Evolutionary conservation across 768 basidiomycete species (phyloP), one percentile per base, ranked within the genome.

Genomic region (Psilocybe cyanescens): DNA sequence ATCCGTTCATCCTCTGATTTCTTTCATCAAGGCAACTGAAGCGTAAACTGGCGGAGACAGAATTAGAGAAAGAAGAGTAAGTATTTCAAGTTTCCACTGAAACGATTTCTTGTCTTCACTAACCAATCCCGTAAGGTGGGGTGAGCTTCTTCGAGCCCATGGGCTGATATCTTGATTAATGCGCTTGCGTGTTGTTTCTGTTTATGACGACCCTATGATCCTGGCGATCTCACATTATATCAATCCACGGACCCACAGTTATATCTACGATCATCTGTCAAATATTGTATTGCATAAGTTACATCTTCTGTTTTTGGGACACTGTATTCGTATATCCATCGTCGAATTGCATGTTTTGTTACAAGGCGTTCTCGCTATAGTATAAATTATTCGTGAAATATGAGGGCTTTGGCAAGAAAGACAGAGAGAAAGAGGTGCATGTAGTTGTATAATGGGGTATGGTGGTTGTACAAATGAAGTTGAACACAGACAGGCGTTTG

Each of bases 31-130:
- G 92, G 48, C 81, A 86, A 73, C 74, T 94, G 35, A 91, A 88
- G 72, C 84, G 86, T 62, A 86, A 82, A 61, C 69, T 95, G 55
- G 82, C 86, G 45, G 90, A 93, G 72, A 71, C 82, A 35, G 90
- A 94, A 72, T 75, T 87, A 67, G 88, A 94, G 72, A 84, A 86
- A 60, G 90, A 93, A 73, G 90, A 94, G 92, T 95, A 71, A 67
- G 90, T 33, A 33, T 54, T 44, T 24, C 2, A 24, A 24, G 24
- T 24, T 59, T 33, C 49, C n/a, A 55, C 37, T 39, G 9, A 19
- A 33, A 37, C 28, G 19, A 39, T 56, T 51, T 16, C 48, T 55
- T 17, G 55, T 41, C 9, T 53, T 30, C 24, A 16, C 68, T 67
- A 54, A 64, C 67, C 63, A 58, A 67, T 45, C 31, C 50, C 63